These are phyloP conservation scores for Ilex asprella DNA, from an alignment of 257 asterid species.

Conservation along the genomic window DNA sequence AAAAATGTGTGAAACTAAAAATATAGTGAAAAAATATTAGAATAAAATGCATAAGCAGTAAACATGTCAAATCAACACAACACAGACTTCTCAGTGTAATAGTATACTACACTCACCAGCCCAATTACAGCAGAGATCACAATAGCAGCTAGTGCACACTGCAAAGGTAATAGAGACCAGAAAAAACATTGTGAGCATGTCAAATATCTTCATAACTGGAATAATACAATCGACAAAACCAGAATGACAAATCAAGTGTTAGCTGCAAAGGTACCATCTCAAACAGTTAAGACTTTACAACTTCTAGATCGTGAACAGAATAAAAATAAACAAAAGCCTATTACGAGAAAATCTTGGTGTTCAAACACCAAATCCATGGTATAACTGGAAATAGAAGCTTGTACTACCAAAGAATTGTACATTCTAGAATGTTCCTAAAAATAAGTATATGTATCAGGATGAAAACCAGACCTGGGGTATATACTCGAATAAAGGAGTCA, in stretches of 20 bases:
- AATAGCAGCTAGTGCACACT: constrained; percentile 92
- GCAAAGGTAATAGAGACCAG: constrained; percentile 25
- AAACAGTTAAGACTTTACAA: constrained; percentile 10
- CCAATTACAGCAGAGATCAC: constrained; percentile 98
- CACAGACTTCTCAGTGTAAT: background rate
- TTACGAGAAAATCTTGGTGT: background rate
- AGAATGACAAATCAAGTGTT: constrained; percentile 1
- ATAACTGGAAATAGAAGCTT: no score
- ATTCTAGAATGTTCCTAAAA: background rate
- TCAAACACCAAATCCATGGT: background rate
- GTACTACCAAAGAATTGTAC: background rate
- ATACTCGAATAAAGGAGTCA: constrained; percentile 86
- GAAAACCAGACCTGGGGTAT: constrained; percentile 76
- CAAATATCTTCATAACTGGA: constrained; percentile 7
- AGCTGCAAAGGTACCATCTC: constrained; percentile 10
- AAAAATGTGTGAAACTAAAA: no score
- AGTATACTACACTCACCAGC: constrained; percentile 57
- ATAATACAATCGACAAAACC: constrained; percentile 11
- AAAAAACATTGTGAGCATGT: background rate
- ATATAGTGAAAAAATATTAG: no score
- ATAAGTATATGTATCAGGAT: constrained; percentile 3
- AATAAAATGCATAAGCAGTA: no score
- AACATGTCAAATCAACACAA: background rate
- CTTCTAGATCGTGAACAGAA: constrained; percentile 5
- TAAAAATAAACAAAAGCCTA: background rate